Conservation (phyloP, 2,329 filamentous ascomycete genomes). For the Epichloe gansuensis region DNA sequence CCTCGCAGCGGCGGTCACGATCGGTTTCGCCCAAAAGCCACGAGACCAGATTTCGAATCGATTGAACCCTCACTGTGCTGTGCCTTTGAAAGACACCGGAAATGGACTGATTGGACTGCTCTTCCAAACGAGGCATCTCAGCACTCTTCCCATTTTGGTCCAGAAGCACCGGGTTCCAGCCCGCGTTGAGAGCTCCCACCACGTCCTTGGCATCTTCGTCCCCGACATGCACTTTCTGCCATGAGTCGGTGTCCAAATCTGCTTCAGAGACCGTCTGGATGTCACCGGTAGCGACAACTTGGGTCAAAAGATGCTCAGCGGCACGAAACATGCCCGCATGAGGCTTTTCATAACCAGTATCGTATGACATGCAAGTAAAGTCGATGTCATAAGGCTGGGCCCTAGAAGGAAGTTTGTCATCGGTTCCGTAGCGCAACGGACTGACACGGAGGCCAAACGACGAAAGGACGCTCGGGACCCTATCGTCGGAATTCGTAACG, state of each 20-base stretch:
- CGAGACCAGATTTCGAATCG: conserved; percentile 7
- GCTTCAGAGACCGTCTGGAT: conserved; percentile 4
- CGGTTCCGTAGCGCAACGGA: conserved; percentile 19
- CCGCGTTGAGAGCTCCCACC: conserved; percentile 26
- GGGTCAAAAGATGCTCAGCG: conserved; percentile 31
- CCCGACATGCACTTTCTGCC: conserved; percentile 39
- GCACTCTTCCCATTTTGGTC: conserved; percentile 5
- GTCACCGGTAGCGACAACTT: conserved; percentile 15
- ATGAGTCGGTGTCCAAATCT: conserved; percentile 10
- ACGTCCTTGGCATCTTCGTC: conserved; percentile 41
- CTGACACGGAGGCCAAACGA: conserved; percentile 40
- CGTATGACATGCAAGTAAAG: conserved; percentile 51
- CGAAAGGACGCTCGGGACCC: conserved; percentile 40
- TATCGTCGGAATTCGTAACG: conserved; percentile 51
- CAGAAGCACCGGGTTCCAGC: conserved; percentile 14
- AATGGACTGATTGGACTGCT: conserved; percentile 3
- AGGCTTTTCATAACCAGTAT: conserved; percentile 49
- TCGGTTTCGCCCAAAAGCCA: conserved; percentile 6
- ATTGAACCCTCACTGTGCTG: conserved; percentile 8
- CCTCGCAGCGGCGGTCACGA: not conserved
- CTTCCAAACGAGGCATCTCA: conserved; percentile 7
- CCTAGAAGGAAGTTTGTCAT: not conserved
- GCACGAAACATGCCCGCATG: conserved; percentile 41
- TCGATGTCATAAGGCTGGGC: conserved; percentile 27
- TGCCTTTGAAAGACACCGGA: conserved; percentile 6